phyloP scores from a whole-genome alignment of 306 rosid genomes.

The Cicer pinnatifidum region DNA sequence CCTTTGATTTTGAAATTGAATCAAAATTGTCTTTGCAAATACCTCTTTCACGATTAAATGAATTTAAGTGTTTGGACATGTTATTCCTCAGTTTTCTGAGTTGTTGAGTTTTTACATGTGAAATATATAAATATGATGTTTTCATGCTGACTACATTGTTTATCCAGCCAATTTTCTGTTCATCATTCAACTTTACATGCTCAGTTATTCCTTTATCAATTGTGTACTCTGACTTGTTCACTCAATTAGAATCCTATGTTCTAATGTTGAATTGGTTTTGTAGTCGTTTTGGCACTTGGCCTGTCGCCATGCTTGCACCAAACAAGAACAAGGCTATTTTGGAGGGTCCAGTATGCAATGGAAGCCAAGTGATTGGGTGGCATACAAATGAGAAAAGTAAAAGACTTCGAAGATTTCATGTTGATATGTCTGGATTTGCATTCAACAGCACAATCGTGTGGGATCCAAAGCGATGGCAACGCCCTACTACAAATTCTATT shows the following conservation, averaged over 20 bases:
- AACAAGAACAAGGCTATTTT: conserved; percentile 94
- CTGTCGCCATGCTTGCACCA: conserved; percentile 94
- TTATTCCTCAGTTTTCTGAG: neutral
- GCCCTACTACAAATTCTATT: conserved; percentile 68
- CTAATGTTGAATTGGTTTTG: conserved; percentile 47
- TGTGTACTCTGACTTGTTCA: conserved; percentile 15
- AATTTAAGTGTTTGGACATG: conserved; percentile 30
- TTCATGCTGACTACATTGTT: conserved; percentile 7
- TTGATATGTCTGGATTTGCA: conserved; percentile 99
- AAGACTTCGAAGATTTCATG: conserved; percentile 92
- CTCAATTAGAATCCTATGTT: conserved; percentile 26
- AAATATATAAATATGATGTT: conserved; percentile 27
- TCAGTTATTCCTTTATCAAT: conserved; percentile 20
- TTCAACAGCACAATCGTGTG: conserved; percentile 95
- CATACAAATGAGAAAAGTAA: conserved; percentile 93
- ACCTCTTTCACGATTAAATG: conserved; percentile 34
- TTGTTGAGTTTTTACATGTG: conserved; percentile 17
- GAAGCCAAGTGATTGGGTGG: conserved; percentile 94
- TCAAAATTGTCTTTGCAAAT: conserved; percentile 29
- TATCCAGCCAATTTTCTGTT: conserved; percentile 1
- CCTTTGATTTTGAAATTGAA: conserved; percentile 38
- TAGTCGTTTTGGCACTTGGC: conserved; percentile 97
- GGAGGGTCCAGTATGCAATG: conserved; percentile 97
- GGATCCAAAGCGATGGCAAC: conserved; percentile 92
- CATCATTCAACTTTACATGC: conserved; percentile 21